Conservation (phyloP, 75 land plant genomes). For the Sequoia sempervirens region DNA sequence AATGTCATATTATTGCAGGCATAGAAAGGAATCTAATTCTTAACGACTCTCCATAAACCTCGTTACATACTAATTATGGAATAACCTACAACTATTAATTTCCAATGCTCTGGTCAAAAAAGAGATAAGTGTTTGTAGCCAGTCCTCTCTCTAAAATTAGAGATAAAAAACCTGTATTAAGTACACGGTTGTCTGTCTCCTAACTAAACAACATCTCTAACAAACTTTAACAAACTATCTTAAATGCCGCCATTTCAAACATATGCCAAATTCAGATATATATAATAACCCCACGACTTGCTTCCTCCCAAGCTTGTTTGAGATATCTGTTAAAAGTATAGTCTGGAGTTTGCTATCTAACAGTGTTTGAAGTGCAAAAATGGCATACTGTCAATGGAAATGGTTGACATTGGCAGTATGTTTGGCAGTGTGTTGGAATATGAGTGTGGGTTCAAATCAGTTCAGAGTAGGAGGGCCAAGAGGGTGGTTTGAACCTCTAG, state of each 20-base stretch:
- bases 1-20: no score
- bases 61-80: no score
- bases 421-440: background rate
- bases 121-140: no score
- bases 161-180: no score
- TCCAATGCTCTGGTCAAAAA: no score
- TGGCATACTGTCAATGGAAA: background rate
- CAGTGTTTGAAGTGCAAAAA: background rate
- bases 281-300: background rate
- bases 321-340: no score
- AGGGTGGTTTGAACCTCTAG: constrained; percentile 42
- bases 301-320: background rate
- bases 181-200: background rate
- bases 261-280: background rate
- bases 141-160: no score
- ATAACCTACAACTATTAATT: no score
- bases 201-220: background rate
- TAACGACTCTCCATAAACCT: no score
- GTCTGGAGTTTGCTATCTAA: background rate
- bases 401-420: background rate
- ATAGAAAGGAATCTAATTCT: no score
- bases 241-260: background rate
- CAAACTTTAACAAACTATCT: background rate
- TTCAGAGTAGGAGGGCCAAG: constrained; percentile 38
- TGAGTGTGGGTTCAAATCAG: constrained; percentile 6